Base-by-base conservation (phyloP, 1,284 basidiomycete genomes). In the Earliella scabrosa region DNA sequence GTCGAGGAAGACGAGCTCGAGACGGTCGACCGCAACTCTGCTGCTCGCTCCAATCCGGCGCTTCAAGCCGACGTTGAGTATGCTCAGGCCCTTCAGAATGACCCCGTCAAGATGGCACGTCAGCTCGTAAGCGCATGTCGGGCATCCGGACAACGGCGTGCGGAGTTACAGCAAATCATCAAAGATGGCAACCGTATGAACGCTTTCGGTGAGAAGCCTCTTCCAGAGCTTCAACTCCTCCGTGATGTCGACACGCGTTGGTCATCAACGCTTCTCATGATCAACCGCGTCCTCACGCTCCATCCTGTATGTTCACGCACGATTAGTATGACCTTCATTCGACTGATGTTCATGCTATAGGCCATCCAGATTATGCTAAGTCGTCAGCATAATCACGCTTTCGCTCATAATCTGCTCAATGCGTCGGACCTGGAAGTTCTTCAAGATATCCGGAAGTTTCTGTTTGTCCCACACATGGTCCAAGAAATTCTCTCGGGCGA, bases 201-300 rank as follows among this genome's bases (percentile, higher is more conserved):
- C 5, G 9, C 18, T 23, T 40, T 40, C 21, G 20, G 20, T n/a
- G n/a, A n/a, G 8, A 9, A 21, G 43, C 23, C 20, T 3, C 43
- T 68, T 3, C 52, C 43, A 2, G 44, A 50, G 5, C 49, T 61
- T 11, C 58, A 60, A 27, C 63, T 73, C 4, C 52, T 72, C 0
- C 53, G 49, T 9, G 69, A 74, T 60, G 55, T 69, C 9, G 67
- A 71, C 10, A 66, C 61, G 0, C 60, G 68, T 1, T 74, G 70
- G 73, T 73, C 68, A 5, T 70, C 69, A 11, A 67, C 58, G 3
- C 68, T 58, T 52, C 16, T 65, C 1, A 73, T 74, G 73, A 67
- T 72, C 56, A 66, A 70, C 41, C 60, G 66, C 16, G 41, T 70
- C 21, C 59, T 73, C 2, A 61, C 63, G 38, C 52, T 71, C 0